Conservation (phyloP, 1,284 basidiomycete genomes). For the Cryptococcus sp. region DNA sequence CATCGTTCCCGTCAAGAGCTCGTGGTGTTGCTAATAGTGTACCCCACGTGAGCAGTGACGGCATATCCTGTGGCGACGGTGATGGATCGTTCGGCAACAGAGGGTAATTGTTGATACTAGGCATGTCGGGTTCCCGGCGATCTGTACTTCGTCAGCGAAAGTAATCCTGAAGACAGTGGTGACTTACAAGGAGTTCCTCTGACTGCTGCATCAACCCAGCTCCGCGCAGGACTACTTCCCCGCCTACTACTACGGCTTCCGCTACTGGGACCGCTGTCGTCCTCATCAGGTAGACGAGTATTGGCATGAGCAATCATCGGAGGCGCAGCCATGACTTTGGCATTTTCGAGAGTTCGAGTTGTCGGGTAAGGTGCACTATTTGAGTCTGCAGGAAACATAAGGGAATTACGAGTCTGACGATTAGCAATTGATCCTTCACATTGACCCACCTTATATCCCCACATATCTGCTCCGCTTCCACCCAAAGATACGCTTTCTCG, state of each 20-base stretch:
- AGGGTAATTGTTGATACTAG: slow-evolving; percentile 63
- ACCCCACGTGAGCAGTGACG: slow-evolving; percentile 92
- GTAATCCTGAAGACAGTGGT: neutral
- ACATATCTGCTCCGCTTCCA: slow-evolving; percentile 64
- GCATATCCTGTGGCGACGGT: slow-evolving; percentile 76
- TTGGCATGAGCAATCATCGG: slow-evolving; percentile 72
- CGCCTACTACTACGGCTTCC: slow-evolving; percentile 56
- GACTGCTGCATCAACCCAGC: slow-evolving; percentile 84
- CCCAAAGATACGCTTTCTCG: slow-evolving; percentile 60
- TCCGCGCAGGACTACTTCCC: slow-evolving; percentile 81
- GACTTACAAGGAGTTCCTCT: slow-evolving; percentile 61
- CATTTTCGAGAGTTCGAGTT: slow-evolving; percentile 24
- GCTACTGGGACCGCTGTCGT: slow-evolving; percentile 37
- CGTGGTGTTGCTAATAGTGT: slow-evolving; percentile 82
- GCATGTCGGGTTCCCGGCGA: slow-evolving; percentile 34
- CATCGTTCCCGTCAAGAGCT: slow-evolving; percentile 64
- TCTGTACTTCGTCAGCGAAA: slow-evolving; percentile 11
- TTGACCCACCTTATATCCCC: slow-evolving; percentile 76
- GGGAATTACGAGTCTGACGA: slow-evolving; percentile 74
- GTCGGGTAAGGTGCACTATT: slow-evolving; percentile 72
- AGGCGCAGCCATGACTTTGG: slow-evolving; percentile 55
- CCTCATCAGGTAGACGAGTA: slow-evolving; percentile 73
- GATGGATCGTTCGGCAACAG: slow-evolving; percentile 83
- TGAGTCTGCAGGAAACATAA: slow-evolving; percentile 91
- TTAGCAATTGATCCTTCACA: slow-evolving; percentile 3